Evolutionary conservation across 306 rosid species (phyloP).

Genomic region (Neltuma alba): DNA sequence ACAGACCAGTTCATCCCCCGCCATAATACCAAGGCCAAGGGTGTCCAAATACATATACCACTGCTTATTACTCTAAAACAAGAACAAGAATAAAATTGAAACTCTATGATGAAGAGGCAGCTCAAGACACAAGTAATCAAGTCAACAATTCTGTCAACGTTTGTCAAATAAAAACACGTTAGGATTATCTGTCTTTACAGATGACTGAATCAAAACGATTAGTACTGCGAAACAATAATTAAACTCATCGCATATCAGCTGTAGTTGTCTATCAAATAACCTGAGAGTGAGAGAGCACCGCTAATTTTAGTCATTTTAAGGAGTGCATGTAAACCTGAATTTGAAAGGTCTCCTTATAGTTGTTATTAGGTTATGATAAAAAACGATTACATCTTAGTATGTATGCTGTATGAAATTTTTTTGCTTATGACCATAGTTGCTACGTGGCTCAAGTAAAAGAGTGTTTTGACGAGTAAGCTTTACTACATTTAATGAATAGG

Average conservation of each 20-base stretch:
- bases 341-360: neutral
- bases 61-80: slow-evolving; percentile 8
- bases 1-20: neutral
- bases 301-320: neutral
- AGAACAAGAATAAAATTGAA: slow-evolving; percentile 2
- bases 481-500: neutral
- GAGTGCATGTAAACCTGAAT: neutral
- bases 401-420: neutral
- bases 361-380: neutral
- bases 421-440: neutral
- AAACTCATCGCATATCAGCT: neutral
- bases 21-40: neutral
- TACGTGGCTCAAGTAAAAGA: neutral
- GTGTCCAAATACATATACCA: neutral
- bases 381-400: neutral
- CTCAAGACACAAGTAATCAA: neutral
- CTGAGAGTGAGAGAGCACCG: neutral
- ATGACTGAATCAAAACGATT: neutral
- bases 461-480: neutral
- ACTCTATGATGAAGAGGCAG: neutral
- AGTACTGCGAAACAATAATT: neutral
- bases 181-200: neutral
- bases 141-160: neutral
- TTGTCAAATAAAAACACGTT: neutral
- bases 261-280: neutral